Evolutionary conservation across 805 yeast genomes (phyloP).

Genomic region (Sugiyamaella smithiae): DNA sequence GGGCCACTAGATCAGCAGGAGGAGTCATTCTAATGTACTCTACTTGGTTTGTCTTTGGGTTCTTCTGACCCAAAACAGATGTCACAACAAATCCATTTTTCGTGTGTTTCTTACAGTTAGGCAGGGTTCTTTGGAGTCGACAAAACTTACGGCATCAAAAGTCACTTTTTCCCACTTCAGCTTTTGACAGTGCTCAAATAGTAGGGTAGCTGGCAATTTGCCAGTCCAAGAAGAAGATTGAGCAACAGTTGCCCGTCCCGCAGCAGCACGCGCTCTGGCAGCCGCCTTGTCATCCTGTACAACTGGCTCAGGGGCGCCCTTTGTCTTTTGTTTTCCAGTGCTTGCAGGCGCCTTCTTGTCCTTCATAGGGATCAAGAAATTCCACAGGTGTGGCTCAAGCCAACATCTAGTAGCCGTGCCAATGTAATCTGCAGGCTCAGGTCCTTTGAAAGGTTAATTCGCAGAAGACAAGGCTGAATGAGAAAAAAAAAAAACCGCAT

Average conservation of each 20-base stretch:
- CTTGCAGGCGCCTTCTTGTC: neutral
- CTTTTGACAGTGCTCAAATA: constrained; percentile 85
- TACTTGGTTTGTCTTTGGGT: constrained; percentile 75
- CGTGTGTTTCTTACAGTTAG: constrained; percentile 32
- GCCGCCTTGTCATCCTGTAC: constrained; percentile 8
- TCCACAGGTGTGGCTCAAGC: too few relatives aligned
- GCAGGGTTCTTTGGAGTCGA: neutral
- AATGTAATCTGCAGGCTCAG: too few relatives aligned
- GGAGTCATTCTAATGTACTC: constrained; percentile 55
- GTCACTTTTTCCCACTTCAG: constrained; percentile 85
- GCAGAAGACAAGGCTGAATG: too few relatives aligned
- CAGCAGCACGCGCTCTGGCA: constrained; percentile 18
- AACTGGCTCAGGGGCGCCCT: neutral
- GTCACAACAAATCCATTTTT: constrained; percentile 61
- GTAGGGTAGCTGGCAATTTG: constrained; percentile 79
- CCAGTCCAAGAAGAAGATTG: constrained; percentile 77
- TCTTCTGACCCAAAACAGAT: constrained; percentile 63
- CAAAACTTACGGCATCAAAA: constrained; percentile 58
- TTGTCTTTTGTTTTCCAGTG: neutral
- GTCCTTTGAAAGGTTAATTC: too few relatives aligned
- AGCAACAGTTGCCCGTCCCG: constrained; percentile 19
- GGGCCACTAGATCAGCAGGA: constrained; percentile 49
- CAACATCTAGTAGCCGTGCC: too few relatives aligned
- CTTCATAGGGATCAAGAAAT: constrained; percentile 1
- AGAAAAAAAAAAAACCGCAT: too few relatives aligned